phyloP scores from a whole-genome alignment of 192 early-diverging fungal genomes.

The Powellomyces hirtus region DNA sequence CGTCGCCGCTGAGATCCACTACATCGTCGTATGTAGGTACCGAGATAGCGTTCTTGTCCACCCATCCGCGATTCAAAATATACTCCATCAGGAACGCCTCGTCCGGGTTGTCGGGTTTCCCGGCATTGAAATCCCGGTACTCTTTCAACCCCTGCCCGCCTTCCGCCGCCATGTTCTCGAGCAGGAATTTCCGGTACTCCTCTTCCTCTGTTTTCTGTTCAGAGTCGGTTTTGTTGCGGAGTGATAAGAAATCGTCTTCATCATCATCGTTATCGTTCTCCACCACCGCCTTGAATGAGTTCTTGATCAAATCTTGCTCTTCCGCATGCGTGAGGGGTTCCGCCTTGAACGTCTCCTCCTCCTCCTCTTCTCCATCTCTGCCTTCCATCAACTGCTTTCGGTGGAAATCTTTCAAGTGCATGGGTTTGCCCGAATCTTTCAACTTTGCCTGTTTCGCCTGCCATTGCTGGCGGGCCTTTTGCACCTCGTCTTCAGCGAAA shows the following conservation, averaged over 20 bases:
- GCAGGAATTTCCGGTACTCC: constrained; percentile 85
- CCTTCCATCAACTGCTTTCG: constrained; percentile 65
- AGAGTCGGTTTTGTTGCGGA: constrained; percentile 70
- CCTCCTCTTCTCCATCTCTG: constrained; percentile 38
- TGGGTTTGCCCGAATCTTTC: constrained; percentile 57
- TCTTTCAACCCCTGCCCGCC: constrained; percentile 58
- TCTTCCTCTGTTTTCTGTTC: constrained; percentile 81
- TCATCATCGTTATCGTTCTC: constrained; percentile 41
- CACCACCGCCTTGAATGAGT: constrained; percentile 59
- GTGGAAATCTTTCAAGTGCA: constrained; percentile 86
- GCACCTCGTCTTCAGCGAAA: constrained; percentile 66
- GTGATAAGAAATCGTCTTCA: constrained; percentile 70
- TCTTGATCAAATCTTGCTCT: constrained; percentile 79
- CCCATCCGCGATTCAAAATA: constrained; percentile 92
- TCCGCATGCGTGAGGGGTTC: constrained; percentile 68
- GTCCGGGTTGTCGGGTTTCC: constrained; percentile 39
- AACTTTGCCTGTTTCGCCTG: constrained; percentile 61
- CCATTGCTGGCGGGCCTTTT: constrained; percentile 61
- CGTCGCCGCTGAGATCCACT: constrained; percentile 64
- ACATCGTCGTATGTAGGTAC: constrained; percentile 70
- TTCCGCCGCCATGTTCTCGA: constrained; percentile 70
- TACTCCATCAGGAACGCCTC: constrained; percentile 84
- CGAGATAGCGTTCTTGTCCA: constrained; percentile 70
- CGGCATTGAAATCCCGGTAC: constrained; percentile 38
- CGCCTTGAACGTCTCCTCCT: constrained; percentile 28